These are phyloP conservation scores for Plantago elongata DNA, from an alignment of 257 asterid species.

Conservation along the genomic window DNA sequence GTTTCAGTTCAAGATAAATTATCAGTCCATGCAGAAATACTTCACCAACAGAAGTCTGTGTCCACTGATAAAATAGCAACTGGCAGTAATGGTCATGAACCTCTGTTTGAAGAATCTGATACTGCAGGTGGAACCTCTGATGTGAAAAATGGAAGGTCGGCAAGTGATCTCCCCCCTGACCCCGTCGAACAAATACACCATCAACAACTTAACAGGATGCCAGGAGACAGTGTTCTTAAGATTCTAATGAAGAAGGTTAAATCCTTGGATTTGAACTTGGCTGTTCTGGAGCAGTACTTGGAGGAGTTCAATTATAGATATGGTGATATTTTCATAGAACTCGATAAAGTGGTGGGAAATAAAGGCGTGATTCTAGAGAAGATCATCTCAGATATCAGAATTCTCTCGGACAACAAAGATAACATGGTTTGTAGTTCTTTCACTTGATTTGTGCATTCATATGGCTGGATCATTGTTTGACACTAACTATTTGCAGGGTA, in stretches of 20 bases:
- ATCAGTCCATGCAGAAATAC: constrained; percentile 34
- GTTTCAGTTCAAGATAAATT: constrained; percentile 51
- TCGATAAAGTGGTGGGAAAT: constrained; percentile 59
- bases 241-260: constrained; percentile 80
- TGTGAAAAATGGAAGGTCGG: constrained; percentile 31
- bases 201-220: constrained; percentile 77
- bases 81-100: constrained; percentile 39
- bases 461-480: constrained; percentile 14
- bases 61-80: constrained; percentile 25
- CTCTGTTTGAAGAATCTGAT: constrained; percentile 39
- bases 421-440: constrained; percentile 50
- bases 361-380: constrained; percentile 50
- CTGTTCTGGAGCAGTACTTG: constrained; percentile 69
- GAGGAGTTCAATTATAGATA: constrained; percentile 77
- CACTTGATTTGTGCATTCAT: not conserved
- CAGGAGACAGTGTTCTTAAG: constrained; percentile 96
- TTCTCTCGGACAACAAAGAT: constrained; percentile 57
- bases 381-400: constrained; percentile 49
- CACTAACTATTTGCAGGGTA: constrained; percentile 41
- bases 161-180: constrained; percentile 50
- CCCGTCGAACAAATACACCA: constrained; percentile 66
- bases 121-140: constrained; percentile 30
- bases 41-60: constrained; percentile 33
- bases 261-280: constrained; percentile 77
- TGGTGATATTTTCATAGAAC: constrained; percentile 55